These are phyloP conservation scores for Chaetomium sp. DNA, from an alignment of 2,329 filamentous ascomycete species.

Conservation along the genomic window DNA sequence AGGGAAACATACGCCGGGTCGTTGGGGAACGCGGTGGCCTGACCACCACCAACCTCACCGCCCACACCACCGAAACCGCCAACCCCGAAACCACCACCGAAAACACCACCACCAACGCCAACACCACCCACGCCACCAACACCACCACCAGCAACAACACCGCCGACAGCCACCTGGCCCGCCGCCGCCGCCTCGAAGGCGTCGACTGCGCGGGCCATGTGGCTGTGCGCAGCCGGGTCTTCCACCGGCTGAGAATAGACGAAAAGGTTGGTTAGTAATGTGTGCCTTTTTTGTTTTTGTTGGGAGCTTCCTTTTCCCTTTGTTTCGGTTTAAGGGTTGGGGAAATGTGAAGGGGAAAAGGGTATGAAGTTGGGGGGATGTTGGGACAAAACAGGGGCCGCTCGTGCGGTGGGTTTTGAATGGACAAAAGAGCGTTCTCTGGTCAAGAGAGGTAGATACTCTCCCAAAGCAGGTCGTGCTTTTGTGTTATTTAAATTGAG, in stretches of 20 bases:
- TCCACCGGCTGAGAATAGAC: not conserved
- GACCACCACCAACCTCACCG: too few relatives aligned
- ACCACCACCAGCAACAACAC: not conserved
- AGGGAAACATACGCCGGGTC: not conserved
- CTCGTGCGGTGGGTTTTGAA: too few relatives aligned
- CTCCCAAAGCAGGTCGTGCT: not conserved
- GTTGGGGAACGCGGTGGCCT: not conserved
- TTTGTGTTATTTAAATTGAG: not conserved
- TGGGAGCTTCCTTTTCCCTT: too few relatives aligned
- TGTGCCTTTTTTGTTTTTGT: not conserved
- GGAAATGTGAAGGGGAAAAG: too few relatives aligned
- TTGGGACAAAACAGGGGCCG: too few relatives aligned
- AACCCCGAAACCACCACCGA: too few relatives aligned
- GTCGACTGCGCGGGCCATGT: constrained; percentile 7
- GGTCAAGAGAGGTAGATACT: not conserved
- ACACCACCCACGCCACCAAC: too few relatives aligned
- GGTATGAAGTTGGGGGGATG: too few relatives aligned
- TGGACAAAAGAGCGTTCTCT: too few relatives aligned
- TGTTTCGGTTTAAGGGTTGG: too few relatives aligned
- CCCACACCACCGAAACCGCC: too few relatives aligned
- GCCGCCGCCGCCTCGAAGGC: constrained; percentile 4
- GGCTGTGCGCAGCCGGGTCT: not conserved
- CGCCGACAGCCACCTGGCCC: not conserved
- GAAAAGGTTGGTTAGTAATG: not conserved
- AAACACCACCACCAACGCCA: too few relatives aligned